A percentile compares a stretch with the other conserved stretches of the same genome.
Conservation (phyloP, 2,329 filamentous ascomycete genomes). For the Xylariaceae sp. region DNA sequence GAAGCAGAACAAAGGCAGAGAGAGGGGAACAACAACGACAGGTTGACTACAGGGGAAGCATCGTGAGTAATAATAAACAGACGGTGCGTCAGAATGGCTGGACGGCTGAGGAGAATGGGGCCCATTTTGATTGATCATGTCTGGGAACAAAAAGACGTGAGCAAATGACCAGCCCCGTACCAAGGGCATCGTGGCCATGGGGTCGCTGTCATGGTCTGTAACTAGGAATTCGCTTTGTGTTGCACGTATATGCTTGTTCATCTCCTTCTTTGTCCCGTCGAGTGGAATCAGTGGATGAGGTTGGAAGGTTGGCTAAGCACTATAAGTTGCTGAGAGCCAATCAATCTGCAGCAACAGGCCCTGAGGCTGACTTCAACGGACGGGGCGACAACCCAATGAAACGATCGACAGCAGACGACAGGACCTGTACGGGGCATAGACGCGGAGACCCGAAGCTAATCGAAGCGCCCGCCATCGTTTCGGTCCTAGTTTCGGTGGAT, state of each 20-base stretch:
- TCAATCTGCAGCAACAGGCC: constrained; percentile 20
- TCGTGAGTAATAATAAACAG: constrained; percentile 4
- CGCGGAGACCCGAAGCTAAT: too few species aligned
- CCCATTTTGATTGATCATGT: constrained; percentile 1
- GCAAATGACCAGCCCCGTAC: constrained; percentile 4
- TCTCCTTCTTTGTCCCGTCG: constrained; percentile 22
- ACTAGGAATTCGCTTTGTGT: constrained; percentile 15
- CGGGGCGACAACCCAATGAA: too few species aligned
- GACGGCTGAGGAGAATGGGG: too few species aligned
- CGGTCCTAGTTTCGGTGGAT: too few species aligned
- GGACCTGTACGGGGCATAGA: too few species aligned
- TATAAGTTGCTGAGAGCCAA: constrained; percentile 23
- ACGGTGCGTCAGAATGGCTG: too few species aligned
- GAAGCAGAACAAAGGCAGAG: constrained; percentile 7
- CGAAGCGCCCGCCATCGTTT: too few species aligned
- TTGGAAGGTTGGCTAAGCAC: constrained; percentile 24
- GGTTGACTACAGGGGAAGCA: constrained; percentile 6
- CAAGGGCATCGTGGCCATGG: constrained; percentile 1
- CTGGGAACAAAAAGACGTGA: constrained; percentile 5
- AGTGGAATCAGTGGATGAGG: constrained; percentile 17
- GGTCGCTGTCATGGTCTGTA: neutral
- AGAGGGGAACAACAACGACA: constrained; percentile 2
- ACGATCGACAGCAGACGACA: too few species aligned
- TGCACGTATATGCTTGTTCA: constrained; percentile 12
- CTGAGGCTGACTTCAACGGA: constrained; percentile 1